These are phyloP conservation scores for Wickerhamiella occidentalis DNA, from an alignment of 805 yeast genomes.

Conservation along the genomic window DNA sequence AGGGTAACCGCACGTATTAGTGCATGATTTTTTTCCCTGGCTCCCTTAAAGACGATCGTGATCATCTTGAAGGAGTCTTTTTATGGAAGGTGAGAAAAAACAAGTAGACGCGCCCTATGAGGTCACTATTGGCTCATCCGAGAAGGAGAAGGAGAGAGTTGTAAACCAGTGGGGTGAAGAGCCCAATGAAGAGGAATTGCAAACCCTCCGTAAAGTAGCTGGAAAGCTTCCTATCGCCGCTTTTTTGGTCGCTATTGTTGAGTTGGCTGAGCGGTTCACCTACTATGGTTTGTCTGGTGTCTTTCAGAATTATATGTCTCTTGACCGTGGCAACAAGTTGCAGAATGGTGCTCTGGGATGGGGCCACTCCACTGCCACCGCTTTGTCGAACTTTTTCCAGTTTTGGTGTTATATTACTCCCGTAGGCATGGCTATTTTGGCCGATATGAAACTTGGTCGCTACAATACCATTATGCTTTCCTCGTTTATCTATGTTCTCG, in stretches of 20 bases:
- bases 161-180: slow-evolving; percentile 12
- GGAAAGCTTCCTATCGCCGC: slow-evolving; percentile 43
- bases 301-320: slow-evolving; percentile 68
- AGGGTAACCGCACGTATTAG: not conserved
- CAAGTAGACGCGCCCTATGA: not conserved
- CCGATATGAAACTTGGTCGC: slow-evolving; percentile 67
- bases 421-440: slow-evolving; percentile 58
- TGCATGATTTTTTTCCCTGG: not conserved
- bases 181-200: slow-evolving; percentile 44
- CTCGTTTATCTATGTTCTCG: slow-evolving; percentile 45
- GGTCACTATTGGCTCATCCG: slow-evolving; percentile 2
- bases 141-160: slow-evolving; percentile 7
- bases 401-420: slow-evolving; percentile 80
- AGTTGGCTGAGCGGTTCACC: slow-evolving; percentile 69
- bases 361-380: slow-evolving; percentile 54
- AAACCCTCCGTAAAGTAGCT: slow-evolving; percentile 40
- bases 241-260: slow-evolving; percentile 57
- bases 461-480: slow-evolving; percentile 54
- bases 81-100: not conserved
- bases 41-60: not conserved
- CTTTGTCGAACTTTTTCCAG: slow-evolving; percentile 60
- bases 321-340: slow-evolving; percentile 24
- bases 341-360: slow-evolving; percentile 42
- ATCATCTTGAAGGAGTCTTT: no score
- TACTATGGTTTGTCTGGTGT: slow-evolving; percentile 70